Evolutionary conservation across 441 rosid species (phyloP).

Genomic region (Adansonia grandidieri): DNA sequence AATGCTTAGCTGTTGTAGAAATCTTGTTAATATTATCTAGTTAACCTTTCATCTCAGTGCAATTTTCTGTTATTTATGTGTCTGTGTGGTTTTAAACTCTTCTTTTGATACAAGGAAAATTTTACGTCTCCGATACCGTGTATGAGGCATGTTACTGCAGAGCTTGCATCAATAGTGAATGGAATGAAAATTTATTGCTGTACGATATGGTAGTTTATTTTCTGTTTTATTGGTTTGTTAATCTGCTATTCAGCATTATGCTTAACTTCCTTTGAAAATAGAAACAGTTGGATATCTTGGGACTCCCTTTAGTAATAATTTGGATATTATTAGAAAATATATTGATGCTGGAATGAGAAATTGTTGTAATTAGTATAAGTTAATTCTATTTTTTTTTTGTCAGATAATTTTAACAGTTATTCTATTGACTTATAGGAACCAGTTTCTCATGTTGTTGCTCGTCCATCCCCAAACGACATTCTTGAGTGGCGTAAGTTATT

Average conservation of each 20-base stretch:
- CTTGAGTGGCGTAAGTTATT: constrained; percentile 96
- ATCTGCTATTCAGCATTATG: background rate
- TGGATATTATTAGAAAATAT: background rate
- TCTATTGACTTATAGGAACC: constrained; percentile 75
- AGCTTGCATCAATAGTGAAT: background rate
- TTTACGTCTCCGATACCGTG: background rate
- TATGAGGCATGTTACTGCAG: background rate
- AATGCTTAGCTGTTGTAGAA: constrained; percentile 19
- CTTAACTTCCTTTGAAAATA: background rate
- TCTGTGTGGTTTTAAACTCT: background rate
- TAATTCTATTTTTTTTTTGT: constrained; percentile 7
- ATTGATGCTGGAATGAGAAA: background rate
- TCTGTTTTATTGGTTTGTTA: constrained; percentile 10
- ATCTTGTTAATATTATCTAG: background rate
- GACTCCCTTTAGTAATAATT: background rate
- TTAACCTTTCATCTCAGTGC: background rate
- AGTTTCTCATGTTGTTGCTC: constrained; percentile 90
- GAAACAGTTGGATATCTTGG: background rate
- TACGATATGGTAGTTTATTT: background rate
- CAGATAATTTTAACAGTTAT: constrained; percentile 23
- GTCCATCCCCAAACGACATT: constrained; percentile 89
- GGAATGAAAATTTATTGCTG: background rate
- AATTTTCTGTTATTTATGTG: background rate
- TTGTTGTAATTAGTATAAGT: background rate
- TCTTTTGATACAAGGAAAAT: background rate